Base-by-base conservation (phyloP, 1,139 yeast genomes). In the Sugiyamaella castrensis region DNA sequence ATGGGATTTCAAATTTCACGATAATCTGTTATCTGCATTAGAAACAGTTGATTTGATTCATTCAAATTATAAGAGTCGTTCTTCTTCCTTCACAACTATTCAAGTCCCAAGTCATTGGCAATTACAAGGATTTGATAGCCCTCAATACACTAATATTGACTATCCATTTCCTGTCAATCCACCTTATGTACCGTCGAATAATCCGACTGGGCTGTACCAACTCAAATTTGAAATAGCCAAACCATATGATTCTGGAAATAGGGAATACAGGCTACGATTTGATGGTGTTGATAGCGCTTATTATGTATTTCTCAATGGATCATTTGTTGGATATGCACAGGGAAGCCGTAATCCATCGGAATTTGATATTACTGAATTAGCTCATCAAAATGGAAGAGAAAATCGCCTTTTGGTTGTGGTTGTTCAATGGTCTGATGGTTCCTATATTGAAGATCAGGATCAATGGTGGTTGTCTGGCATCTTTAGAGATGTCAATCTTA, bases 71-170 rank as follows among this genome's bases (percentile, higher is more conserved):
- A 19, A 15, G 5, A 24, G 26, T n/a, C 24, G 26, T 9, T 48
- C 40, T 26, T 38, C 24, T 7, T 30, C 47, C 5, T 59, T 55
- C 55, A 37, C 52, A 3, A 44, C 45, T n/a, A 55, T 69, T 15
- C 30, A 47, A 1, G 73, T 70, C 12, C 72, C 73, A 2, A 71
- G 71, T 8, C 68, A 67, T 48, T 69, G 72, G 71, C 72, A 70
- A 54, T 52, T 68, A 15, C 70, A 68, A 51, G 71, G 71, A 5
- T 61, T 52, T 44, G 71, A 70, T 11, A 49, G 52, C 1, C 73
- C 73, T 1, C 63, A 57, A 29, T 69, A 69, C 48, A 69, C 72
- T 13, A 69, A 69, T 50, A 57, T 60, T 40, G 55, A 57, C 15
- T 69, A 57, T 48, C 71, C 71, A 3, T 60, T 70, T 53, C 67